Evolutionary conservation across 352 stramenopile species (phyloP).

Genomic region (Pythium periplocum): DNA sequence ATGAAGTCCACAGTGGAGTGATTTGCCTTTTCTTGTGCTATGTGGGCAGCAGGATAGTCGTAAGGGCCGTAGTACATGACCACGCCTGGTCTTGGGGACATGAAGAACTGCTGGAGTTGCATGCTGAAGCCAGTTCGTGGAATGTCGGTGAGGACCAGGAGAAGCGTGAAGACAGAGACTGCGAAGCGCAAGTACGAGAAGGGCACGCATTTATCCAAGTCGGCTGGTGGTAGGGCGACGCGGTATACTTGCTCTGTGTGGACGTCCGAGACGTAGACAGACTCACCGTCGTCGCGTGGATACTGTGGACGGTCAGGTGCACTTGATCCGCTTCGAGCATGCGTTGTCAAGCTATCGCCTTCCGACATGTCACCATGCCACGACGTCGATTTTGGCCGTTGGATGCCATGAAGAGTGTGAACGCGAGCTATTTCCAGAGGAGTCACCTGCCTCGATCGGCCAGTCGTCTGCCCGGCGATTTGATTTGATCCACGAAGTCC

Average conservation of each 20-base stretch:
- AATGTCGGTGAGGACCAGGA: conserved; percentile 15
- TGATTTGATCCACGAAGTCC: too few species aligned
- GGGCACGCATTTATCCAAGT: conserved; percentile 6
- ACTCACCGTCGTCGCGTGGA: too few species aligned
- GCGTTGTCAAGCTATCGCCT: too few species aligned
- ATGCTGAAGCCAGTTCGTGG: conserved; percentile 15
- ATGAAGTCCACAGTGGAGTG: not conserved
- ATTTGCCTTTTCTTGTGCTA: conserved; percentile 1
- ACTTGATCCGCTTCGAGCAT: too few species aligned
- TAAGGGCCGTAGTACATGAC: conserved; percentile 11
- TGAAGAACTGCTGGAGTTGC: conserved; percentile 1
- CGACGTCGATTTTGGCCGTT: too few species aligned
- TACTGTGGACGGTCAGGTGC: too few species aligned
- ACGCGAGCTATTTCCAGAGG: too few species aligned
- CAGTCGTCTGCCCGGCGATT: too few species aligned
- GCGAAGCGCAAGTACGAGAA: conserved; percentile 7
- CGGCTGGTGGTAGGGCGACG: not conserved
- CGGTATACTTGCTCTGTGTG: not conserved
- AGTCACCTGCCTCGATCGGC: too few species aligned
- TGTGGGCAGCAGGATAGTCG: conserved; percentile 11
- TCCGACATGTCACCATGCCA: too few species aligned
- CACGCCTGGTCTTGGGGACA: not conserved
- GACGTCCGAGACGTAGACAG: not conserved
- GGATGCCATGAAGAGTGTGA: too few species aligned
- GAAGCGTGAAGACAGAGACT: not conserved